These are phyloP conservation scores for Platanthera zijinensis DNA, from an alignment of 106 monocot species.

Conservation along the genomic window DNA sequence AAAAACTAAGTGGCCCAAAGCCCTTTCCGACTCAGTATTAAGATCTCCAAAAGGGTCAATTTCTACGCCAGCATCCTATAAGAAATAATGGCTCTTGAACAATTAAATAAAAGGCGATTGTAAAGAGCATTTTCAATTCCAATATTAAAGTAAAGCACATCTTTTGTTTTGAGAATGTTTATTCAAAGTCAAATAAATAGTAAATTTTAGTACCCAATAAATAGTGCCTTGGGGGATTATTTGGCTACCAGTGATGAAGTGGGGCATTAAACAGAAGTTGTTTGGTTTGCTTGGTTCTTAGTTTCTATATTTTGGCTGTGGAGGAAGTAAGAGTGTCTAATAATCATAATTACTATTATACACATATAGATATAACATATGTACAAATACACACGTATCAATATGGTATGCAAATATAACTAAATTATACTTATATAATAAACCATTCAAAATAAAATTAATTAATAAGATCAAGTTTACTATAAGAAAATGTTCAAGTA, in stretches of 20 bases:
- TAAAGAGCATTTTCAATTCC: background rate
- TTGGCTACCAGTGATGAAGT: background rate
- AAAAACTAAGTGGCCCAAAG: constrained; percentile 81
- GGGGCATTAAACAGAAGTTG: no score
- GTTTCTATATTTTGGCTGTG: no score
- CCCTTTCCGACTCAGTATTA: constrained; percentile 85
- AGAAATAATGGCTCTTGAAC: background rate
- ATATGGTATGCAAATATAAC: no score
- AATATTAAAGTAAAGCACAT: background rate
- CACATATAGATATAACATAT: no score
- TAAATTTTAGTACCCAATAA: background rate
- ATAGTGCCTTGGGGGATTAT: background rate
- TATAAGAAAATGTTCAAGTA: no score
- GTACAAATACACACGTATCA: no score
- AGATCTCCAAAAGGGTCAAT: constrained; percentile 86
- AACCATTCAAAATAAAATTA: no score
- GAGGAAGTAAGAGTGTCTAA: no score
- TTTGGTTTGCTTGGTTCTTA: no score
- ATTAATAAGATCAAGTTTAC: no score
- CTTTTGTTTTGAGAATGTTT: background rate
- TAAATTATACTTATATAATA: no score
- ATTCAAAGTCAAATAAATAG: background rate
- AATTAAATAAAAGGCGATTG: background rate
- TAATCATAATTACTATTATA: no score
- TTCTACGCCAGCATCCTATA: constrained; percentile 78